Conservation (phyloP, 225 moss, liverwort and hornwort genomes). For the Sphagnum contortum region DNA sequence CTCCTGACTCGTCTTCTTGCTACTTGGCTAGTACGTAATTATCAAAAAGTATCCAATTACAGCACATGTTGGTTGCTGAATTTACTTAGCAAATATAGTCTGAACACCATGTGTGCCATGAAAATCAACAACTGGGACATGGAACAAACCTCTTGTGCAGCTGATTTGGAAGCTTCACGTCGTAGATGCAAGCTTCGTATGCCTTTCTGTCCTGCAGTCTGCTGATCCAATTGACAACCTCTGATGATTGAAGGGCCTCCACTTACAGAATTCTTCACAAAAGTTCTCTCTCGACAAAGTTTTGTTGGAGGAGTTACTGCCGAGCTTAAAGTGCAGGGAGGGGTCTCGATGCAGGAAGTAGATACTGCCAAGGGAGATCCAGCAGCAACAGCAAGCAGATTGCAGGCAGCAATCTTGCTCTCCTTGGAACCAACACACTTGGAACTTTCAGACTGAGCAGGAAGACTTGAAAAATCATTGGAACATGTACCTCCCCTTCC, state of each 20-base stretch:
- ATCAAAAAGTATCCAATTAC: too few relatives aligned
- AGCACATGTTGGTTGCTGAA: too few relatives aligned
- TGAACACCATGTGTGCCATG: too few relatives aligned
- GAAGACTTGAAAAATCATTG: conserved; percentile 21
- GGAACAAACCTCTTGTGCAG: conserved; percentile 36
- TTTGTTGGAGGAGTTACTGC: conserved; percentile 38
- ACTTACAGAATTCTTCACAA: conserved; percentile 31
- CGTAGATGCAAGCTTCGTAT: conserved; percentile 35
- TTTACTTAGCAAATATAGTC: too few relatives aligned
- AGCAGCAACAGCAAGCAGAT: conserved; percentile 12
- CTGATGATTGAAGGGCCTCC: conserved; percentile 21
- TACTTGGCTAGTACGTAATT: too few relatives aligned
- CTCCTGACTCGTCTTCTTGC: too few relatives aligned
- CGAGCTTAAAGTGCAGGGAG: conserved; percentile 55
- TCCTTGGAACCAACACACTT: conserved; percentile 31
- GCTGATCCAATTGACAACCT: conserved; percentile 32
- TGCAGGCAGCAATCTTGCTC: conserved; percentile 15
- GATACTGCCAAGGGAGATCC: conserved; percentile 15
- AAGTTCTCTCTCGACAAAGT: conserved; percentile 30
- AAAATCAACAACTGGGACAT: too few relatives aligned
- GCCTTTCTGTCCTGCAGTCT: conserved; percentile 42
- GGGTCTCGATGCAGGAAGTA: conserved; percentile 32
- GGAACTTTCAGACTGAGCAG: conserved; percentile 9
- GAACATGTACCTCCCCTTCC: conserved; percentile 16
- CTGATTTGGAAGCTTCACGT: conserved; percentile 26